Base-by-base conservation (phyloP, 139 green algal species). In the Chlorella ohadii region DNA sequence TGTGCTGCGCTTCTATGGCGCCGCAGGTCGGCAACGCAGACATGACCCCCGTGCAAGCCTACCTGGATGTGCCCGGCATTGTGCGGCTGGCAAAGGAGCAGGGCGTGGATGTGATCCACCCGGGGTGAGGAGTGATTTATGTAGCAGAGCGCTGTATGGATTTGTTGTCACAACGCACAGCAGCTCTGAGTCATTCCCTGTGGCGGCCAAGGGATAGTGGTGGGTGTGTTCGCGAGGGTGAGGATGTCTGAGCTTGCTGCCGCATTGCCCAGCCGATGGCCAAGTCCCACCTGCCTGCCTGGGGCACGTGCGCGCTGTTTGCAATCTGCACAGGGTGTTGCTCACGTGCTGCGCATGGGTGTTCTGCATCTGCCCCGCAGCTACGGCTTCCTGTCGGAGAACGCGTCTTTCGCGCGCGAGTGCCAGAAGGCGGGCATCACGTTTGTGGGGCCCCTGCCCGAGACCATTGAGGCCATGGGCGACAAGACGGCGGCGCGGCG, bases 101-200 rank as follows among this genome's bases (percentile, higher is more conserved):
- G 56, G 86, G 91, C 28, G 96, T 97, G 38, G 93, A 99, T 73
- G 94, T 93, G 39, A 98, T 99, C 79, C 97, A 99, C 87, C 97
- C 97, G 0, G 96, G 96, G 89, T 77, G 41, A 38, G 67, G 17
- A 55, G n/a, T n/a, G n/a, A n/a, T n/a, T n/a, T n/a, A n/a, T n/a
- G n/a, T n/a, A n/a, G n/a, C n/a, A n/a, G n/a, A n/a, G n/a, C n/a
- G n/a, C n/a, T n/a, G n/a, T n/a, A n/a, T n/a, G n/a, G n/a, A n/a
- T n/a, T n/a, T n/a, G n/a, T n/a, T n/a, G n/a, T n/a, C n/a, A n/a
- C n/a, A n/a, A n/a, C n/a, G n/a, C n/a, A n/a, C n/a, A n/a, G n/a
- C n/a, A n/a, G n/a, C n/a, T n/a, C n/a, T n/a, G n/a, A n/a, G n/a
- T n/a, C n/a, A n/a, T n/a, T n/a, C n/a, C n/a, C n/a, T n/a, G n/a